Base-by-base conservation (phyloP, 768 basidiomycete species). In the Russula emetica region DNA sequence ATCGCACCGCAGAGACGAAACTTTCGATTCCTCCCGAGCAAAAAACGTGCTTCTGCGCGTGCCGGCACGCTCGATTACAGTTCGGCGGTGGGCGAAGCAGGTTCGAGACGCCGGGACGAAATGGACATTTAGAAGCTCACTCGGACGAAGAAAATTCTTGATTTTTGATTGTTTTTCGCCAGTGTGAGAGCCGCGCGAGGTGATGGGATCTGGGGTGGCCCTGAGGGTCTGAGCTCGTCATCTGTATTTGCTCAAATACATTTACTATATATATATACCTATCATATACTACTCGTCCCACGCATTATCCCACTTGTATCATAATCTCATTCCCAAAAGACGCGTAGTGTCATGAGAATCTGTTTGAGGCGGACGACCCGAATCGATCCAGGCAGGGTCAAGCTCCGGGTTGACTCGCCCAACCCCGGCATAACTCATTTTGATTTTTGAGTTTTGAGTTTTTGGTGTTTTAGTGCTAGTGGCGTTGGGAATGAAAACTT, bases 1-100 rank as follows among this genome's bases (percentile, higher is more conserved):
- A 60, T 70, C 20, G 38, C 49, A 28, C 69, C 69, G 0, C 40
- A 51, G 2, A 52, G 60, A 20, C 64, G 69, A 7, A 69, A 70
- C 54, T 69, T 70, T 44, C 42, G 47, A 10, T 70, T 70, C 44
- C 40, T 70, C 1, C 34, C 55, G 22, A 32, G 8, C 38, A 47
- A 10, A 45, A 64, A 38, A 10, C 58, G 63, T 11, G 49, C 24
- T 16, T 64, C 63, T 32, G 63, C 59, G 20, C 59, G 63, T 0
- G 54, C 54, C 2, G 63, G 63, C 13, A 61, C 24, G 47, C 18
- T 64, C 38, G 54, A 61, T 28, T 40, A 55, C 8, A 9, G 28
- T 45, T 10, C 13, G 26, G 50, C 24, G 22, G n/a, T 2, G 20
- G 28, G 3, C 1, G 53, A 9, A 24, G 50, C 8, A n/a, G 14